Conservation (phyloP, 2,329 filamentous ascomycete genomes). For the Chaetomium sp. region DNA sequence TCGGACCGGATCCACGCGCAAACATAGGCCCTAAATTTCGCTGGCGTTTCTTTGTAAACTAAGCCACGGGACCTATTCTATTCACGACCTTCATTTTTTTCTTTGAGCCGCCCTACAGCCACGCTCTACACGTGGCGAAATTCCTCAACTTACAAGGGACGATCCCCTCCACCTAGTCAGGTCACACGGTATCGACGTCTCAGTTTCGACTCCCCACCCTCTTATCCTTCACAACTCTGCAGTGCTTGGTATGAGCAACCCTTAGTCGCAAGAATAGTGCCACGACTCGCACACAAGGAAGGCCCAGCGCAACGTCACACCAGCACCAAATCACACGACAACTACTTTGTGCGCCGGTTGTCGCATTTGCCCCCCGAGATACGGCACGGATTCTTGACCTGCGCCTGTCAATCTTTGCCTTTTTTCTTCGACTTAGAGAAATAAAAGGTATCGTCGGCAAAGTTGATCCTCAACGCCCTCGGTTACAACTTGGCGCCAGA, state of each 20-base stretch:
- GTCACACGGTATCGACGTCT: neutral
- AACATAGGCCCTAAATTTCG: neutral
- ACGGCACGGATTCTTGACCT: neutral
- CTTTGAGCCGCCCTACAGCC: neutral
- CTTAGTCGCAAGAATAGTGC: constrained; percentile 9
- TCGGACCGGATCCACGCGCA: constrained; percentile 15
- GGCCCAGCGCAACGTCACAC: constrained; percentile 19
- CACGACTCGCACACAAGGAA: constrained; percentile 3
- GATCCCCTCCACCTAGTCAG: neutral
- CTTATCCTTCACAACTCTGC: too few relatives aligned
- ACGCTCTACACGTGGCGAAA: neutral
- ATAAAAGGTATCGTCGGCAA: too few relatives aligned
- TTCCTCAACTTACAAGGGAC: neutral
- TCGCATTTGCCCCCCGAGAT: neutral
- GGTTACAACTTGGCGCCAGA: too few relatives aligned
- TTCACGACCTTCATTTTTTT: constrained; percentile 6
- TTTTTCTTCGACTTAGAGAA: neutral
- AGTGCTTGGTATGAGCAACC: neutral
- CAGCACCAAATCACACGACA: constrained; percentile 13
- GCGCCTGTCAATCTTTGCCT: neutral
- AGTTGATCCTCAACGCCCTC: too few relatives aligned
- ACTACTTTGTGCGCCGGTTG: neutral
- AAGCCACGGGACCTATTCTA: neutral
- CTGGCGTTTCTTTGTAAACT: constrained; percentile 5
- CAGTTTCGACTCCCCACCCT: neutral